Evolutionary conservation across 2,329 filamentous ascomycete species (phyloP).

Genomic region (Neopestalotiopsis sp.): DNA sequence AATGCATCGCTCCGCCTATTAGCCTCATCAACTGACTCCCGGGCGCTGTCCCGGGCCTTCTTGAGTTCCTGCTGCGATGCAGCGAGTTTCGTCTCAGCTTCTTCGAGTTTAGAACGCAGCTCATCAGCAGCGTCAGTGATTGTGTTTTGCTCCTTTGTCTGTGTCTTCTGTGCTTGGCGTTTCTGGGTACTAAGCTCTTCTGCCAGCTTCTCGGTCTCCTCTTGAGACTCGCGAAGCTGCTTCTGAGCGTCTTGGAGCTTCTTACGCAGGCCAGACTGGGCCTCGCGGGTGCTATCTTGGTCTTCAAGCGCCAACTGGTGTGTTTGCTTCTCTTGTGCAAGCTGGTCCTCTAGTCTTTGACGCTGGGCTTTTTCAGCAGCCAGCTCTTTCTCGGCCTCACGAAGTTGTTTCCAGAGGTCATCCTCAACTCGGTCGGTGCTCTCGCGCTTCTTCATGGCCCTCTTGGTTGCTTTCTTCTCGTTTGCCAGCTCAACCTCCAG

Average conservation of each 20-base stretch:
- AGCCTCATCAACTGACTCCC: slow-evolving; percentile 63
- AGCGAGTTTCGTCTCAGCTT: slow-evolving; percentile 35
- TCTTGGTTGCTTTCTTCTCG: slow-evolving; percentile 73
- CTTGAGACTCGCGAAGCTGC: slow-evolving; percentile 34
- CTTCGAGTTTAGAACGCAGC: slow-evolving; percentile 35
- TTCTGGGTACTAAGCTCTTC: slow-evolving; percentile 40
- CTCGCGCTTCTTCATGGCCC: slow-evolving; percentile 52
- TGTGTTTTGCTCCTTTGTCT: slow-evolving; percentile 27
- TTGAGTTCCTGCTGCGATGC: slow-evolving; percentile 52
- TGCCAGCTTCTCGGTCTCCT: slow-evolving; percentile 37
- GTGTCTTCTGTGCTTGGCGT: slow-evolving; percentile 31
- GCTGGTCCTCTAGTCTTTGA: slow-evolving; percentile 37
- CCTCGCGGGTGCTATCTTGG: slow-evolving; percentile 35
- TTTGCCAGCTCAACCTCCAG: slow-evolving; percentile 83
- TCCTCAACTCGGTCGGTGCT: slow-evolving; percentile 45
- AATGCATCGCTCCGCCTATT: slow-evolving; percentile 67
- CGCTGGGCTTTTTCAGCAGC: slow-evolving; percentile 36
- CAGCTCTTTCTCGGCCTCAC: slow-evolving; percentile 38
- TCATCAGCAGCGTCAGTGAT: slow-evolving; percentile 30
- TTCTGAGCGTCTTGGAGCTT: slow-evolving; percentile 36
- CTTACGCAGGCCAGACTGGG: slow-evolving; percentile 37
- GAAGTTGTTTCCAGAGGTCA: slow-evolving; percentile 47
- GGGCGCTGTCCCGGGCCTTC: slow-evolving; percentile 49
- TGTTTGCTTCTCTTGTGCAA: slow-evolving; percentile 36
- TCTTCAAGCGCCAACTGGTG: slow-evolving; percentile 34